Evolutionary conservation across 345 rosid species (phyloP).

Genomic region (Heritiera littoralis): DNA sequence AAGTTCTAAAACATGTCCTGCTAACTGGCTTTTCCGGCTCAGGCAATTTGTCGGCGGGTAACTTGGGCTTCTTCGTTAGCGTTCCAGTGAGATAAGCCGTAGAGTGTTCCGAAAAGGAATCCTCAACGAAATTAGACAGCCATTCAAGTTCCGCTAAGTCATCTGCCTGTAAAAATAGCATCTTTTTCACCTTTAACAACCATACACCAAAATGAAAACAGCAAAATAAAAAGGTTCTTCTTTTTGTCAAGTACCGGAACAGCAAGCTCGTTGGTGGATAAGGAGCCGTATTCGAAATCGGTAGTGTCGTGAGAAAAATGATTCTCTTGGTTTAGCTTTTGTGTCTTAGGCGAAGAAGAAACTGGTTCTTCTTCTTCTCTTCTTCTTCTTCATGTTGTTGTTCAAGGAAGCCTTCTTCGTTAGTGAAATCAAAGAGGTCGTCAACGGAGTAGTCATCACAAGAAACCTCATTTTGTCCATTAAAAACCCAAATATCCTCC

Average conservation of each 20-base stretch:
- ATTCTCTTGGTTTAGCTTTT: constrained; percentile 17
- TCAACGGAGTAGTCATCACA: constrained; percentile 74
- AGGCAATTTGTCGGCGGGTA: constrained; percentile 22
- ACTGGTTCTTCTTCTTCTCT: constrained; percentile 11
- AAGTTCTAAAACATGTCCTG: constrained; percentile 38
- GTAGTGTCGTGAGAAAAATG: constrained; percentile 21
- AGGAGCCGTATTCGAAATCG: constrained; percentile 40
- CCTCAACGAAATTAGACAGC: constrained; percentile 88
- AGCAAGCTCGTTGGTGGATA: constrained; percentile 53
- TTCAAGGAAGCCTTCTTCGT: constrained; percentile 53
- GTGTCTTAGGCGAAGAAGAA: constrained; percentile 23
- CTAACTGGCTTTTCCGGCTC: constrained; percentile 29
- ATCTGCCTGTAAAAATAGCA: constrained; percentile 50
- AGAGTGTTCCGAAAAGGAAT: constrained; percentile 62
- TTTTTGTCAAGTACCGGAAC: constrained; percentile 54
- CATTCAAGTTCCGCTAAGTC: constrained; percentile 76
- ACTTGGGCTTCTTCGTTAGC: constrained; percentile 31
- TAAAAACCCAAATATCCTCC: constrained; percentile 31
- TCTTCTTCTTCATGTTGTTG: constrained; percentile 30
- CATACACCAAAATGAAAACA: neutral
- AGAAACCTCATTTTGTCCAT: constrained; percentile 41
- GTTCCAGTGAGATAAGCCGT: constrained; percentile 44
- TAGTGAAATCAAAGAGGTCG: constrained; percentile 76
- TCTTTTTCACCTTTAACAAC: constrained; percentile 17
- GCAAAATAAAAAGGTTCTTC: neutral